A percentile compares a stretch with the other conserved stretches of the same genome.
These are phyloP conservation scores for Otatea glauca DNA, from an alignment of 176 grass and related monocot genomes.

Conservation along the genomic window DNA sequence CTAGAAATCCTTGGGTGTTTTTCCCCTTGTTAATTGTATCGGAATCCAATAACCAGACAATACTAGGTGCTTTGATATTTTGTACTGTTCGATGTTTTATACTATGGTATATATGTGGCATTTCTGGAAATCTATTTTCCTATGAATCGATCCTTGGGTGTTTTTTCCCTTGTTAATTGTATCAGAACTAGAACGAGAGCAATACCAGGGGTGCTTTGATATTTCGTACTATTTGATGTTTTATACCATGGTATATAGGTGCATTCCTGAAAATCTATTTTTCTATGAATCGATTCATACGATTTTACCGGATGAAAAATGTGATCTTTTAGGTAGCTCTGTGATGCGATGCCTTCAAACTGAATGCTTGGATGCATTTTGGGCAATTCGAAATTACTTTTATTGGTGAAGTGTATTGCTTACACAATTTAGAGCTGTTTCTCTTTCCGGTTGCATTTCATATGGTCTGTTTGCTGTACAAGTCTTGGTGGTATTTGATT, in stretches of 20 bases:
- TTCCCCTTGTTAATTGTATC: not conserved
- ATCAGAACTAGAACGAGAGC: too few relatives aligned
- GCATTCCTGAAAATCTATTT: not conserved
- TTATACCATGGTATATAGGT: not conserved
- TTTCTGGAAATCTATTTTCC: not conserved
- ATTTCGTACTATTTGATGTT: too few relatives aligned
- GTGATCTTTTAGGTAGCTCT: not conserved
- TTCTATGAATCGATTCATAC: constrained; percentile 2
- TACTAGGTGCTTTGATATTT: not conserved
- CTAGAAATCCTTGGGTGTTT: not conserved
- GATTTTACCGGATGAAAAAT: constrained; percentile 19
- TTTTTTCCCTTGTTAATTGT: too few relatives aligned
- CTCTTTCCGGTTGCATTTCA: not conserved
- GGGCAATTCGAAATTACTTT: not conserved
- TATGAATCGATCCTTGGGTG: too few relatives aligned
- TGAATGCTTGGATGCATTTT: constrained; percentile 1
- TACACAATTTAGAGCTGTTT: not conserved
- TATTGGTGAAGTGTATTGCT: not conserved
- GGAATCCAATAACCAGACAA: not conserved
- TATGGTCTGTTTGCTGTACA: constrained; percentile 8
- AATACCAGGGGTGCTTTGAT: too few relatives aligned
- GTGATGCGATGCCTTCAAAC: not conserved
- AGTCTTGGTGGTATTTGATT: not conserved
- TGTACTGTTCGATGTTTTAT: not conserved
- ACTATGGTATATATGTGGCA: not conserved